Evolutionary conservation across 768 basidiomycete genomes (phyloP), one percentile per base, ranked within the genome.

Genomic region (Calocybe indica): DNA sequence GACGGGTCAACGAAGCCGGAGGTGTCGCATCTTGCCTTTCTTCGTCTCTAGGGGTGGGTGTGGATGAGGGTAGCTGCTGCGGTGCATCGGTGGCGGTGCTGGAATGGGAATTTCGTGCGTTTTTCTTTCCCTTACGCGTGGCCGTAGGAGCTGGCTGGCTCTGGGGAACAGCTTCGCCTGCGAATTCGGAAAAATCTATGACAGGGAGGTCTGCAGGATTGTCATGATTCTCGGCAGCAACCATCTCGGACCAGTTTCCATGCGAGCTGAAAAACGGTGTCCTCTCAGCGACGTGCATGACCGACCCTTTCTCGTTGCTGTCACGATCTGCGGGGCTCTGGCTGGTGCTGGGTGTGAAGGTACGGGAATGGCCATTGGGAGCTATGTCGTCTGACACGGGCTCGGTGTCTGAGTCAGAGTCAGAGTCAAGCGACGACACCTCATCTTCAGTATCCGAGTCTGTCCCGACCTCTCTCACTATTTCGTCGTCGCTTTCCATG

Each of bases 171-270:
- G 69, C 53, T 15, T 72, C 64, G 29, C 61, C 67, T 46, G 73
- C 72, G 59, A 81, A 73, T 48, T 91, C 84, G 45, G 80, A 74
- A 58, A 92, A 92, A 49, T 90, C 85, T 54, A 92, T 82, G 55
- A 91, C 83, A 33, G 88, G 90, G 6, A 92, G 72, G 28, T 81
- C 78, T 6, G 77, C 78, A 40, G 79, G 70, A 13, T 82, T 84
- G 52, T 82, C 75, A n/a, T 66, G 68, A 38, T 65, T 75, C 65
- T 87, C 85, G 50, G 83, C 83, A 12, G 83, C 74, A n/a, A 90
- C 86, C 81, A 90, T 86, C 59, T 91, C 87, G 7, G 87, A 85
- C 89, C 89, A 91, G 55, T 79, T 76, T 11, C 76, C 74, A 30
- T 74, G 61, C 1, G 71, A 52, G 5, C 75, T 66, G 53, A 84